These are phyloP conservation scores for Rosa lucieae DNA, from an alignment of 306 rosid species.

Conservation along the genomic window DNA sequence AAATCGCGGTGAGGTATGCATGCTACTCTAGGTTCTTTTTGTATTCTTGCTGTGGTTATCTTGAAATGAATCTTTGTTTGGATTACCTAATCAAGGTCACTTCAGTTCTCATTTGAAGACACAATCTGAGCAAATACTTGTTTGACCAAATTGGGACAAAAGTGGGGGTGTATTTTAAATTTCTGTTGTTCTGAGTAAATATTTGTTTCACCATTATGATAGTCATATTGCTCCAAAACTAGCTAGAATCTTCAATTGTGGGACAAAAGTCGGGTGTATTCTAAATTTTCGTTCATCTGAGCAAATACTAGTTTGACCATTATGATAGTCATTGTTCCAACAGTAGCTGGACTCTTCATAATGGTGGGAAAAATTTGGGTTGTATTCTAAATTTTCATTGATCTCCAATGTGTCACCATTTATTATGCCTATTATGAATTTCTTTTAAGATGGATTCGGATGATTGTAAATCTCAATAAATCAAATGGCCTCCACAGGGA, in stretches of 20 bases:
- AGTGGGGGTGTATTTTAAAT: not conserved
- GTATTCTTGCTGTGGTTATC: slow-evolving; percentile 8
- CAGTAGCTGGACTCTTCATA: not conserved
- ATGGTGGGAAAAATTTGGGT: not conserved
- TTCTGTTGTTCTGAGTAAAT: not conserved
- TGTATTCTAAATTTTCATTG: not conserved
- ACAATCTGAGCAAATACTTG: not conserved
- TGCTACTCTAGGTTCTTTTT: slow-evolving; percentile 10
- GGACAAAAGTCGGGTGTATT: not conserved
- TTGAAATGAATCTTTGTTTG: slow-evolving; percentile 1
- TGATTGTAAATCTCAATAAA: not conserved
- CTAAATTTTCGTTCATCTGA: not conserved
- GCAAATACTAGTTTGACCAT: not conserved
- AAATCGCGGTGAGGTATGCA: slow-evolving; percentile 91
- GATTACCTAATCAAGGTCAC: slow-evolving; percentile 12
- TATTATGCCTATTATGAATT: not conserved
- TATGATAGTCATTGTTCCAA: not conserved
- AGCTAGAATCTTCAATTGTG: not conserved
- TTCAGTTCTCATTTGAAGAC: not conserved
- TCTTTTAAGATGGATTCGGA: not conserved
- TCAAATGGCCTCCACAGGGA: not conserved
- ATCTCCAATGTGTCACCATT: not conserved
- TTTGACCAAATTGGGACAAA: not conserved
- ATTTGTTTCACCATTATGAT: not conserved
- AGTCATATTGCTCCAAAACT: not conserved